Evolutionary conservation across 1,284 basidiomycete species (phyloP).

Genomic region (Mycosarcoma maydis): DNA sequence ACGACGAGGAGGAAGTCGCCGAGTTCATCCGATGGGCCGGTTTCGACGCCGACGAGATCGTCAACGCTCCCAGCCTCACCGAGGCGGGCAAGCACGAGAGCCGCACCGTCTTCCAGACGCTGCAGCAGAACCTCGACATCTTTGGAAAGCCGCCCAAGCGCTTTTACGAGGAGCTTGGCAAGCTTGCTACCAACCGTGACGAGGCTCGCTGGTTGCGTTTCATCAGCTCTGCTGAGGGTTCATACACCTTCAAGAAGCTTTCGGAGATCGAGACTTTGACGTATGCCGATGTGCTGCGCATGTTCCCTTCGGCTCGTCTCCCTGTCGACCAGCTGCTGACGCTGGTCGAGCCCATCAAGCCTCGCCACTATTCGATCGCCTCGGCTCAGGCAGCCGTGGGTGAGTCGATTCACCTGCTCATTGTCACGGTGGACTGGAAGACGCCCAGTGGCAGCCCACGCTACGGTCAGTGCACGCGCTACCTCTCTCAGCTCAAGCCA

Average conservation of each 20-base stretch:
- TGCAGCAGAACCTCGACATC: conserved; percentile 96
- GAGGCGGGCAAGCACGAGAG: conserved; percentile 71
- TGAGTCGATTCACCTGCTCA: conserved; percentile 88
- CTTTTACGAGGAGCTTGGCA: conserved; percentile 89
- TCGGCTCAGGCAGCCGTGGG: conserved; percentile 94
- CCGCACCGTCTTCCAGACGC: conserved; percentile 90
- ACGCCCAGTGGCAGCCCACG: conserved; percentile 80
- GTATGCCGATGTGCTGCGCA: conserved; percentile 85
- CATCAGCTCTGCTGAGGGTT: conserved; percentile 91
- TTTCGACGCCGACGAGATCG: conserved; percentile 80
- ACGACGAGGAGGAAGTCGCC: conserved; percentile 85
- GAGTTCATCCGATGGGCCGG: conserved; percentile 94
- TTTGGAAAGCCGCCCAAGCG: conserved; percentile 95
- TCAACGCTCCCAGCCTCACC: conserved; percentile 78
- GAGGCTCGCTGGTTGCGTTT: conserved; percentile 88
- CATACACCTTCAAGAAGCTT: conserved; percentile 91
- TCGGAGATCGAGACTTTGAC: conserved; percentile 93
- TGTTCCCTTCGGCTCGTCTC: conserved; percentile 83
- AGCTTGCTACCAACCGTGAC: conserved; percentile 76
- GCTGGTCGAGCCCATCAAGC: conserved; percentile 81
- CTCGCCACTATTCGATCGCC: conserved; percentile 97
- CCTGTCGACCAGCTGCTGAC: conserved; percentile 81
- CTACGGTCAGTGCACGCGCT: conserved; percentile 95
- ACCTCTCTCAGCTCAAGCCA: conserved; percentile 81
- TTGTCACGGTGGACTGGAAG: conserved; percentile 95